phyloP scores from a whole-genome alignment of 1,284 basidiomycete genomes.

The Moesziomyces parantarcticus region DNA sequence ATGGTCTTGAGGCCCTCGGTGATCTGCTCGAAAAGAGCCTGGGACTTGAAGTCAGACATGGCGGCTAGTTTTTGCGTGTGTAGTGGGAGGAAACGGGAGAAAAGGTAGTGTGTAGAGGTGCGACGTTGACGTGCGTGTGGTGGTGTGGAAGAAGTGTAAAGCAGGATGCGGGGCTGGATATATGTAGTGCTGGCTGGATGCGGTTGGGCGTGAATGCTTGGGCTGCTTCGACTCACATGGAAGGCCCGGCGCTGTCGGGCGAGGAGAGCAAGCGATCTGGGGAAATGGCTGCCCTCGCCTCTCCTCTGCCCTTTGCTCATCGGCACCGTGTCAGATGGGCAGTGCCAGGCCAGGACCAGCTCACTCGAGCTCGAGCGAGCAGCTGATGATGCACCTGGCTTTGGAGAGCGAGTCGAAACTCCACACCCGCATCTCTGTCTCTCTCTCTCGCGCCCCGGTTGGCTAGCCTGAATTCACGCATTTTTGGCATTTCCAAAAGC shows the following conservation, averaged over 20 bases:
- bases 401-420: no score
- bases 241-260: no score
- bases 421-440: no score
- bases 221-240: no score
- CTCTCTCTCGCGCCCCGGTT: no score
- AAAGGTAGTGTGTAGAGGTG: not conserved
- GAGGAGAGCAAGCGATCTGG: no score
- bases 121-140: slow-evolving; percentile 2
- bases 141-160: not conserved
- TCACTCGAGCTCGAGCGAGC: no score
- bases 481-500: slow-evolving; percentile 25
- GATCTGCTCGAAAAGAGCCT: slow-evolving; percentile 71
- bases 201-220: no score
- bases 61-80: slow-evolving; percentile 17
- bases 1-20: slow-evolving; percentile 75
- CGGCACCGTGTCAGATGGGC: not conserved
- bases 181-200: slow-evolving; percentile 3
- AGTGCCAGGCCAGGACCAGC: no score
- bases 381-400: no score
- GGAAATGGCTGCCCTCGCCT: no score
- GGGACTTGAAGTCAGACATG: slow-evolving; percentile 66
- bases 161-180: slow-evolving; percentile 19
- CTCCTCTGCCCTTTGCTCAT: not conserved
- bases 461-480: not conserved
- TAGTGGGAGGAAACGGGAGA: not conserved